Evolutionary conservation across 306 rosid genomes (phyloP).

Genomic region (Arachis hypogaea): DNA sequence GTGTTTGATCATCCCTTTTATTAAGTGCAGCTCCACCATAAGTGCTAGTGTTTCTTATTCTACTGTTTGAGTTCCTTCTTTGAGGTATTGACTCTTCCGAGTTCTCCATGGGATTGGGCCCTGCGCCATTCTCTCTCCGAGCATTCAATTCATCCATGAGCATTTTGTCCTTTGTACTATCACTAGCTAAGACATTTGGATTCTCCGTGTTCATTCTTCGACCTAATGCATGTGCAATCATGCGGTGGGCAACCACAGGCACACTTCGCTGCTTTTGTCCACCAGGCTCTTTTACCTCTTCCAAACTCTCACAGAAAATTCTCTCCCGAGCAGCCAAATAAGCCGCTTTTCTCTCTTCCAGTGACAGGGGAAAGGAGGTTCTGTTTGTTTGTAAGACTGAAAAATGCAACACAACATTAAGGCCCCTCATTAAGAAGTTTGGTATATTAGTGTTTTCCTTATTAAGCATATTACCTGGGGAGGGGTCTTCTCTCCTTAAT

Average conservation of each 20-base stretch:
- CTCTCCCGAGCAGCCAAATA: slow-evolving; percentile 90
- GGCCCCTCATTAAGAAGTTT: slow-evolving; percentile 15
- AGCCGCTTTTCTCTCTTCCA: slow-evolving; percentile 86
- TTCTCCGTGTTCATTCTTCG: slow-evolving; percentile 62
- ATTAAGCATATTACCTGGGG: slow-evolving; percentile 58
- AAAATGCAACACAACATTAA: slow-evolving; percentile 29
- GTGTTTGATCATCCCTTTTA: slow-evolving; percentile 49
- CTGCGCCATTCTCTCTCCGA: slow-evolving; percentile 45
- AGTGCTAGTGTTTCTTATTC: slow-evolving; percentile 39
- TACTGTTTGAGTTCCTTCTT: slow-evolving; percentile 40
- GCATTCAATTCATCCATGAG: slow-evolving; percentile 38
- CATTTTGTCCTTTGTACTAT: slow-evolving; percentile 41
- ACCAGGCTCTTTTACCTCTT: slow-evolving; percentile 55
- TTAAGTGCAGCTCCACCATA: slow-evolving; percentile 36
- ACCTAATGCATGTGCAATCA: slow-evolving; percentile 98
- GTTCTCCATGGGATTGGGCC: slow-evolving; percentile 33
- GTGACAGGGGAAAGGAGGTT: slow-evolving; percentile 58
- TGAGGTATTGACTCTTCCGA: slow-evolving; percentile 41
- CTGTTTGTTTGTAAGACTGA: slow-evolving; percentile 52
- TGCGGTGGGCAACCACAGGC: slow-evolving; percentile 93
- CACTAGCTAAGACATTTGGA: slow-evolving; percentile 44
- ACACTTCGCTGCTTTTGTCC: slow-evolving; percentile 70
- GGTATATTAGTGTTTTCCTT: slow-evolving; percentile 7
- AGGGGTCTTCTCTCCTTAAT: slow-evolving; percentile 68
- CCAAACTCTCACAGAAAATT: slow-evolving; percentile 67